Conservation (phyloP, 306 rosid genomes). For the Fragaria iinumae region DNA sequence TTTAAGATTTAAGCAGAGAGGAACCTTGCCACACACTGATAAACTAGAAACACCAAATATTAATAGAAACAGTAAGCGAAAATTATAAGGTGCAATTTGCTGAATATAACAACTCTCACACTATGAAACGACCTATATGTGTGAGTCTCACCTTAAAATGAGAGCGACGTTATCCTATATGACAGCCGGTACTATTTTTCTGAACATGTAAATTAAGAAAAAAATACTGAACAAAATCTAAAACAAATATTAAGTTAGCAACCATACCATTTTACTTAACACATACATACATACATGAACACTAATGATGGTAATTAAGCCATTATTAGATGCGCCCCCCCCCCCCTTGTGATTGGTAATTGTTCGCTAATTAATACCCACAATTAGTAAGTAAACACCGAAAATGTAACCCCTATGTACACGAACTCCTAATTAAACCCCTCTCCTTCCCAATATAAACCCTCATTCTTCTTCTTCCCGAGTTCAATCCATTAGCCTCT, state of each 20-base stretch:
- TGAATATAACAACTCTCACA: background rate
- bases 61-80: no score
- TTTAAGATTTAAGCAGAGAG: no score
- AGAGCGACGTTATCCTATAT: no score
- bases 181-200: no score
- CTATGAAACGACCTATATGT: no score
- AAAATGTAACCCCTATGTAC: slow-evolving; percentile 44
- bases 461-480: background rate
- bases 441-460: slow-evolving; percentile 8
- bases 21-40: no score
- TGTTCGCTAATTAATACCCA: slow-evolving; percentile 26
- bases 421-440: slow-evolving; percentile 23
- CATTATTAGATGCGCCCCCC: slow-evolving; percentile 29
- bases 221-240: background rate
- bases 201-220: no score
- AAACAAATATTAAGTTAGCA: background rate
- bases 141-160: no score
- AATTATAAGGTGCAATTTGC: no score
- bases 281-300: background rate
- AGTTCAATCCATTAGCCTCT: background rate
- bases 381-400: slow-evolving; percentile 24
- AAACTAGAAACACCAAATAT: no score
- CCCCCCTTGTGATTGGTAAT: slow-evolving; percentile 34
- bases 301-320: background rate
- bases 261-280: background rate